Conservation (phyloP, 2,329 filamentous ascomycete genomes). For the Neofusicoccum sp. region DNA sequence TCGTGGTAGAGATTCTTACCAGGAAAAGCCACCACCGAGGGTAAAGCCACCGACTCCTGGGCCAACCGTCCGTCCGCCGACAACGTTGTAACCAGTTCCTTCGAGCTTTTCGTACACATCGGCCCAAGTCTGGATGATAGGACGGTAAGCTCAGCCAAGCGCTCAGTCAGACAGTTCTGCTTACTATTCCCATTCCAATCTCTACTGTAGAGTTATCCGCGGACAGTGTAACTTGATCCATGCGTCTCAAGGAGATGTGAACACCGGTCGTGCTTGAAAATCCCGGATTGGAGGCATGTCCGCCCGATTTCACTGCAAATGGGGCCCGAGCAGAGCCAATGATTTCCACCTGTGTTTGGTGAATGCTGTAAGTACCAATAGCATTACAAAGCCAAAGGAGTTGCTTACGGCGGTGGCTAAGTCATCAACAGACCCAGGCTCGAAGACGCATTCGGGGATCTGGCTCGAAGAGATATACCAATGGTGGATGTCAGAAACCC, state of each 20-base stretch:
- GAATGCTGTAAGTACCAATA: background rate
- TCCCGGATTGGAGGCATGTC: slow-evolving; percentile 3
- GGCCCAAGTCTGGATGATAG: background rate
- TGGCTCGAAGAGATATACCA: slow-evolving; percentile 8
- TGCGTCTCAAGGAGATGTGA: slow-evolving; percentile 4
- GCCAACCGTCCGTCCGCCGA: background rate
- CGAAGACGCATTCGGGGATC: slow-evolving; percentile 4
- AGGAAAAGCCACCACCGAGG: slow-evolving; percentile 5
- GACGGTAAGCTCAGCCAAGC: background rate
- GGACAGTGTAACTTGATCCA: slow-evolving; percentile 3
- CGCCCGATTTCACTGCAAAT: background rate
- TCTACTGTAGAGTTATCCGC: background rate
- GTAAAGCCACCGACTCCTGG: slow-evolving; percentile 3
- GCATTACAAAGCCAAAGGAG: background rate
- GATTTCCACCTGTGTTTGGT: background rate
- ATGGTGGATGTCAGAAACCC: background rate
- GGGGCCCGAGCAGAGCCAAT: background rate
- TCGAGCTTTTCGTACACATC: slow-evolving; percentile 4
- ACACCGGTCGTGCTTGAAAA: slow-evolving; percentile 13
- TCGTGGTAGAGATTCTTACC: background rate
- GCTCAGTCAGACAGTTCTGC: background rate
- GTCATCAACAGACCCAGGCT: background rate
- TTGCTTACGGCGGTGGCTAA: background rate
- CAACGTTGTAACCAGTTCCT: background rate
- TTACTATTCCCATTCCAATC: slow-evolving; percentile 1